Base-by-base conservation (phyloP, 768 basidiomycete species). In the Rhizopogon vulgaris region DNA sequence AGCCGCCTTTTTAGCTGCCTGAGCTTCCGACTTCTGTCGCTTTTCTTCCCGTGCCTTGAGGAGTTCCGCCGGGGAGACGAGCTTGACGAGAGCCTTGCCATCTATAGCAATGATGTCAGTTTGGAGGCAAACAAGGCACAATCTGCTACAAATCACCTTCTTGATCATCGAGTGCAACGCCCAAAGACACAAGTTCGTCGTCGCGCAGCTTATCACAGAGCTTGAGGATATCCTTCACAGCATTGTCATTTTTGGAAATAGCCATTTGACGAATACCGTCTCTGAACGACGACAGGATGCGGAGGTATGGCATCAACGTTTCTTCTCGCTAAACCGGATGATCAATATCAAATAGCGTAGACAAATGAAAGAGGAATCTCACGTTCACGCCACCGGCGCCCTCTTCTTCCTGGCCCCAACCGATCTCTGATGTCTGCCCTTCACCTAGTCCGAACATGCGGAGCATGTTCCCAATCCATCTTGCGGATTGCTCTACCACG, bases 131-230 rank as follows among this genome's bases (percentile, higher is more conserved):
- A 34, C 14, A 22, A 46, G 45, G 45, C 32, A 46, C 15, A 22
- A 24, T 34, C 18, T 46, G 9, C 14, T 46, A 32, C 28, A 32
- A 66, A 73, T 47, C 56, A 85, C 93, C 93, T 76, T 94, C 92
- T 72, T 93, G 91, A 72, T 99, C 96, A 65, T 98, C 96, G 32
- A 99, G 73, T 7, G 94, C 94, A 6, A 99, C 91, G 7, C 96
- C 96, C 46, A 98, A 75, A n/a, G 93, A 86, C 39, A 94, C 85
- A 39, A 97, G 73, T 62, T 96, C 94, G 32, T 79, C 74, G 64
- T 98, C 95, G 14, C 96, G 83, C 54, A 99, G 78, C 57, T 82
- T 84, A 72, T 99, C 96, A 61, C 85, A 94, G 22, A 96, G 79
- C 18, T 82, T 77, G 42, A 99, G 73, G 56, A 97, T 89, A 55